Evolutionary conservation across 2,329 filamentous ascomycete species (phyloP), one percentile per base, ranked within the genome.

Genomic region (Clonostachys byssicola): DNA sequence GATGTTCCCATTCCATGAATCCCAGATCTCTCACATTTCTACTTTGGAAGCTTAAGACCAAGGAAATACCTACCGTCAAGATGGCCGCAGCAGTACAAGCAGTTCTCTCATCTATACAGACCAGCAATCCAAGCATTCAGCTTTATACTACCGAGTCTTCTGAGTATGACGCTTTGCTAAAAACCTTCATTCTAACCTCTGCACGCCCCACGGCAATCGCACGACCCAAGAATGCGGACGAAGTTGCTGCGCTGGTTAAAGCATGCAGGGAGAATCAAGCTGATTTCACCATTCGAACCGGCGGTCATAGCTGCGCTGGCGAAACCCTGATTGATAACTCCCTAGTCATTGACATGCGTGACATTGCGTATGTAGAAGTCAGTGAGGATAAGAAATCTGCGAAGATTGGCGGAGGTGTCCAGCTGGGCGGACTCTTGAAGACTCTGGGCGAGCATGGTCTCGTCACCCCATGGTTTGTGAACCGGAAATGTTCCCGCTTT

Each of bases 381-480:
- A 35, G 17, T n/a, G 39, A 42, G 14, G 45, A 47, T 16, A 47
- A 43, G 40, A 47, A 47, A 18, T 42, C 45, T 14, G 45, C 34
- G 13, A 47, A 14, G 6, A 20, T 44, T 14, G 46, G 46, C 6
- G 46, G 46, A 41, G 46, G 46, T 10, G 30, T 41, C 18, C 33
- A 71, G 62, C 2, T 56, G 63, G 2, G 65, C 51, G 41, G 64
- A 60, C 8, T 59, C 60, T 12, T 47, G n/a, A 30, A 42, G 39
- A 34, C 39, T 35, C 18, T 47, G n/a, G 45, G 34, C 12, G 34
- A 47, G 23, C 18, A 42, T 18, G 45, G 45, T 3, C 45, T 47
- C 20, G 41, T 47, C 34, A 34, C 41, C 23, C 40, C 41, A 14
- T 38, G 16, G 23, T 30, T 30, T n/a, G 23, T 17, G 13, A 54